These are phyloP conservation scores for Stentor coeruleus DNA, from an alignment of 73 alveolate species.

Conservation along the genomic window DNA sequence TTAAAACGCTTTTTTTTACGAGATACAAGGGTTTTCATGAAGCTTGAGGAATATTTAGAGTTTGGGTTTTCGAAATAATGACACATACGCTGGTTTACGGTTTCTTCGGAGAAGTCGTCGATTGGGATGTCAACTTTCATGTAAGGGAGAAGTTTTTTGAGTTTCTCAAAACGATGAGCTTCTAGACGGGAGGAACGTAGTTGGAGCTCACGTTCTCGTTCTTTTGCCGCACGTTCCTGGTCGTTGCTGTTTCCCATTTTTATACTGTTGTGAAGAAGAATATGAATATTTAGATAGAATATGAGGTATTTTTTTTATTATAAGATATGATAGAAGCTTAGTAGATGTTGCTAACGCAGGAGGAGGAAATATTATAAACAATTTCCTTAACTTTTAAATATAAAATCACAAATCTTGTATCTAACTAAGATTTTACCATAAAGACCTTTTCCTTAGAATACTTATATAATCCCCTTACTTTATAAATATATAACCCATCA, in stretches of 20 bases:
- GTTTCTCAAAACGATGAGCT: constrained; percentile 17
- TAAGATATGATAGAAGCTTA: not conserved
- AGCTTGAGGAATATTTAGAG: not conserved
- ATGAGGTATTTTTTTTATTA: not conserved
- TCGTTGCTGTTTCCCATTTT: constrained; percentile 3
- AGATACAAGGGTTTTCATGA: constrained; percentile 44
- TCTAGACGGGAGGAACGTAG: constrained; percentile 6
- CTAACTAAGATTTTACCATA: too few relatives aligned
- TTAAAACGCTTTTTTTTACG: constrained; percentile 65
- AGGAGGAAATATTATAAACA: not conserved
- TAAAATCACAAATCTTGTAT: too few relatives aligned
- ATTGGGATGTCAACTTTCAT: not conserved
- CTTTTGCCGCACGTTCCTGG: not conserved
- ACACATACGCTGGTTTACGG: not conserved
- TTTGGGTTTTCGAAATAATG: constrained; percentile 12
- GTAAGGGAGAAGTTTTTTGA: not conserved
- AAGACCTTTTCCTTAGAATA: too few relatives aligned
- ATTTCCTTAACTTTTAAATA: not conserved
- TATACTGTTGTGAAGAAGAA: not conserved
- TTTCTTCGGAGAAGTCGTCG: constrained; percentile 18
- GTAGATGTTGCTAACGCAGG: not conserved
- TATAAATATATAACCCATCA: too few relatives aligned
- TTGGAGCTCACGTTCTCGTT: constrained; percentile 11
- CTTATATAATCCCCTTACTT: too few relatives aligned
- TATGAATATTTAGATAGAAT: not conserved